Evolutionary conservation across 495 filamentous ascomycete genomes (phyloP).

Genomic region (Trichoderma orchidacearum): DNA sequence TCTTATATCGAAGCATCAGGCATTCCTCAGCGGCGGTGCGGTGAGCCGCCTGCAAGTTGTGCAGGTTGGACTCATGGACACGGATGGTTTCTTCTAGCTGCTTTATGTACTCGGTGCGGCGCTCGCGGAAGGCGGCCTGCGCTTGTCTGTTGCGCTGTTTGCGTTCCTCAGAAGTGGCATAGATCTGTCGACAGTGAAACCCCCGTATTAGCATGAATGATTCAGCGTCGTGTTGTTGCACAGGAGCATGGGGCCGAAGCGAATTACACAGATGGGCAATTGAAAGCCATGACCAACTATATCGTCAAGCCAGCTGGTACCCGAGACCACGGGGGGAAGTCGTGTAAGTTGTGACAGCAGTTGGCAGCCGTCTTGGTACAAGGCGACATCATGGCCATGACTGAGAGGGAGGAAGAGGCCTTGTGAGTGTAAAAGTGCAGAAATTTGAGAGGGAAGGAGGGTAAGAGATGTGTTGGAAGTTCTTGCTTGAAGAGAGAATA

Average conservation of each 20-base stretch:
- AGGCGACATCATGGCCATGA: too few relatives aligned
- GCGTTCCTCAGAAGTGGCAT: slow-evolving; percentile 94
- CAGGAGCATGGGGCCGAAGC: slow-evolving; percentile 11
- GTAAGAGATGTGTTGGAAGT: background rate
- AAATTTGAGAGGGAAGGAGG: too few relatives aligned
- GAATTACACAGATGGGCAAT: background rate
- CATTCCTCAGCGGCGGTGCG: slow-evolving; percentile 93
- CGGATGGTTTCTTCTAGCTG: slow-evolving; percentile 96
- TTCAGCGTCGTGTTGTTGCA: slow-evolving; percentile 17
- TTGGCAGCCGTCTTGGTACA: background rate
- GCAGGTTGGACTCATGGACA: slow-evolving; percentile 86
- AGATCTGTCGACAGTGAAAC: slow-evolving; percentile 50
- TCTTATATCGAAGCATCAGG: slow-evolving; percentile 96
- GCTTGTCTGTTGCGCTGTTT: slow-evolving; percentile 97
- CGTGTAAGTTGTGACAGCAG: too few relatives aligned
- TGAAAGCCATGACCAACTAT: background rate
- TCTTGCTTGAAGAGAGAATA: background rate
- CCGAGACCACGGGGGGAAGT: too few relatives aligned
- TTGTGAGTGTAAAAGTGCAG: too few relatives aligned
- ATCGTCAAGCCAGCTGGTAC: too few relatives aligned
- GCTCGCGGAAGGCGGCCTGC: slow-evolving; percentile 91
- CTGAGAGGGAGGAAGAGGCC: too few relatives aligned
- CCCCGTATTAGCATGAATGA: slow-evolving; percentile 10
- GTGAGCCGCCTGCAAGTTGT: slow-evolving; percentile 85
- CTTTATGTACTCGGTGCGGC: slow-evolving; percentile 97